These are phyloP conservation scores for Urtica urens DNA, from an alignment of 306 rosid species.

Conservation along the genomic window DNA sequence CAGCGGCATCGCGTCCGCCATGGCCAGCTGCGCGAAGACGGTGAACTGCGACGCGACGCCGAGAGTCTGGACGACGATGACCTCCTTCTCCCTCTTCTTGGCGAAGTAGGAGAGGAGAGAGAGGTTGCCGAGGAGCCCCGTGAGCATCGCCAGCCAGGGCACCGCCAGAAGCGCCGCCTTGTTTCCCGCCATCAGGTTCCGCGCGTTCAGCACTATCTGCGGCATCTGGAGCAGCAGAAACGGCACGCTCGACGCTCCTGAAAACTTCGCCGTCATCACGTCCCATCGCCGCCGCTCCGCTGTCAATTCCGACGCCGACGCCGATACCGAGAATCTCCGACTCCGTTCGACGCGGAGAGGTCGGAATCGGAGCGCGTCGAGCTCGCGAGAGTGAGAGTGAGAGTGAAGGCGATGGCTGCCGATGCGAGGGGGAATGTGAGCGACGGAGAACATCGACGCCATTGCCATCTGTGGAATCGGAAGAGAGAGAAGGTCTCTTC, in stretches of 20 bases:
- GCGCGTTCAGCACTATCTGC: conserved; percentile 70
- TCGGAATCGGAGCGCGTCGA: not conserved
- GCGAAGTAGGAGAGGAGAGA: conserved; percentile 78
- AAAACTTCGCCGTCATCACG: conserved; percentile 62
- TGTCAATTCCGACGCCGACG: not conserved
- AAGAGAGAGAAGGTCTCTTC: too few species aligned
- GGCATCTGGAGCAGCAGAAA: conserved; percentile 77
- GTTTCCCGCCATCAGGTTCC: conserved; percentile 60
- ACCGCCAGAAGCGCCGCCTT: conserved; percentile 61
- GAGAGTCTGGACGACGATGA: conserved; percentile 63
- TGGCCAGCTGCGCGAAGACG: conserved; percentile 7
- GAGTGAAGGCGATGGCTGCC: too few species aligned
- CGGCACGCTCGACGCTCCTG: conserved; percentile 76
- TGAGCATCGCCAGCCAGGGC: conserved; percentile 86
- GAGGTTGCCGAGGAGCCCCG: conserved; percentile 76
- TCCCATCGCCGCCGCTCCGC: conserved; percentile 43
- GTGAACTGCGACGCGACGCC: conserved; percentile 18
- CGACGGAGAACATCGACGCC: too few species aligned
- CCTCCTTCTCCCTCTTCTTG: conserved; percentile 14
- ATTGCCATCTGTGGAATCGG: too few species aligned
- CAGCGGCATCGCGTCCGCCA: conserved; percentile 8
- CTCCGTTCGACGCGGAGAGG: not conserved
- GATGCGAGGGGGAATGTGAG: too few species aligned
- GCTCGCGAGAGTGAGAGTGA: too few species aligned
- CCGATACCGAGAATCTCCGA: not conserved